A percentile compares a stretch with the other conserved stretches of the same genome.
These are phyloP conservation scores for Rhytidiadelphus loreus DNA, from an alignment of 225 moss, liverwort and hornwort genomes.

Conservation along the genomic window DNA sequence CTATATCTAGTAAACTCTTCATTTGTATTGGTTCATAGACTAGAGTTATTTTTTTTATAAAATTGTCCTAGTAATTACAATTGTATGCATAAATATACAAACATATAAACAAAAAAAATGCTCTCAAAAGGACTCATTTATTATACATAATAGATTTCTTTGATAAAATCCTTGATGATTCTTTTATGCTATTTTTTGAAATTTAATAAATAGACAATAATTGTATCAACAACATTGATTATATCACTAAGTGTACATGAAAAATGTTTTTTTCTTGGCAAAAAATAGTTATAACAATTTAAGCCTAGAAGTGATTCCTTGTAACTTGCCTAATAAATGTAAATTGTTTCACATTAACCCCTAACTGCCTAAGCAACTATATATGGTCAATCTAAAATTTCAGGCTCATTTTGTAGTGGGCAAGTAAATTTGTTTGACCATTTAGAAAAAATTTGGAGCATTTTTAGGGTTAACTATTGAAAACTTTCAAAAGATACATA, in stretches of 20 bases:
- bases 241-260: neutral
- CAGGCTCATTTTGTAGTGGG: too few relatives aligned
- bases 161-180: neutral
- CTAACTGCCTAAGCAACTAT: too few relatives aligned
- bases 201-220: neutral
- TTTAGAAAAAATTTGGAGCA: too few relatives aligned
- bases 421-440: too few relatives aligned
- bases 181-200: neutral
- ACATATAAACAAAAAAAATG: neutral
- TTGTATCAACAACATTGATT: neutral
- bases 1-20: neutral
- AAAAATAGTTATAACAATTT: neutral
- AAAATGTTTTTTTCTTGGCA: neutral
- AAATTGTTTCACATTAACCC: too few relatives aligned
- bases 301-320: neutral
- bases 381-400: too few relatives aligned
- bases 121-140: too few relatives aligned
- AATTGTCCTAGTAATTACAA: neutral
- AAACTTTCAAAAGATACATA: too few relatives aligned
- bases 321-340: neutral
- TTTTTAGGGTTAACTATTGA: too few relatives aligned
- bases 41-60: too few relatives aligned
- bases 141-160: neutral
- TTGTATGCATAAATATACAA: neutral
- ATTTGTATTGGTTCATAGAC: neutral